These are phyloP conservation scores for Agaricus bisporus DNA, from an alignment of 768 basidiomycete species.

Conservation along the genomic window DNA sequence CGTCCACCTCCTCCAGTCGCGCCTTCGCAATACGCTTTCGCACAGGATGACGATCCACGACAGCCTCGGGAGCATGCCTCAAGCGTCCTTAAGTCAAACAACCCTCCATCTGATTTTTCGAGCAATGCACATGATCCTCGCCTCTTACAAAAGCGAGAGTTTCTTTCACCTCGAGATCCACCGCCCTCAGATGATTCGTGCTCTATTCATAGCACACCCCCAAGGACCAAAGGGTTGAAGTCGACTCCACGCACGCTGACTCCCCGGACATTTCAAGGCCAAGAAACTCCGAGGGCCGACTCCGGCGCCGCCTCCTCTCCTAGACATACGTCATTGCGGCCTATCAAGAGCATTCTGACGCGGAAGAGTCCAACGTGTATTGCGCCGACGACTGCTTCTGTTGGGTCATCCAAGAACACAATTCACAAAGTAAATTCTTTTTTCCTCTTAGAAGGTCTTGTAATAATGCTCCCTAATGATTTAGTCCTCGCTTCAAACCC, in stretches of 20 bases:
- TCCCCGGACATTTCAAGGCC: neutral
- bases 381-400: neutral
- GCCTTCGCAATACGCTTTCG: neutral
- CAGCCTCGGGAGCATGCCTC: too few species aligned
- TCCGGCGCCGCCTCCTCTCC: neutral
- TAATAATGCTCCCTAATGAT: neutral
- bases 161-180: neutral
- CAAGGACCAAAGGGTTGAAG: neutral
- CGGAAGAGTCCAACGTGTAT: slow-evolving; percentile 1
- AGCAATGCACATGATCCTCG: neutral
- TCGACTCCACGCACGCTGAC: slow-evolving; percentile 8
- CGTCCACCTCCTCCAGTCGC: slow-evolving; percentile 28
- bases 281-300: neutral
- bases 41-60: neutral
- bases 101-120: neutral
- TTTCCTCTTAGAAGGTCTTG: too few species aligned
- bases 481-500: neutral
- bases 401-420: neutral
- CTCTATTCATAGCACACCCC: neutral
- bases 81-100: neutral
- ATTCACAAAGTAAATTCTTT: neutral
- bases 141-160: neutral
- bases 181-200: neutral
- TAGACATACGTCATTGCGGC: slow-evolving; percentile 7
- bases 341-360: slow-evolving; percentile 12